These are phyloP conservation scores for Oryza officinalis DNA, from an alignment of 176 grass and related monocot species.

Conservation along the genomic window DNA sequence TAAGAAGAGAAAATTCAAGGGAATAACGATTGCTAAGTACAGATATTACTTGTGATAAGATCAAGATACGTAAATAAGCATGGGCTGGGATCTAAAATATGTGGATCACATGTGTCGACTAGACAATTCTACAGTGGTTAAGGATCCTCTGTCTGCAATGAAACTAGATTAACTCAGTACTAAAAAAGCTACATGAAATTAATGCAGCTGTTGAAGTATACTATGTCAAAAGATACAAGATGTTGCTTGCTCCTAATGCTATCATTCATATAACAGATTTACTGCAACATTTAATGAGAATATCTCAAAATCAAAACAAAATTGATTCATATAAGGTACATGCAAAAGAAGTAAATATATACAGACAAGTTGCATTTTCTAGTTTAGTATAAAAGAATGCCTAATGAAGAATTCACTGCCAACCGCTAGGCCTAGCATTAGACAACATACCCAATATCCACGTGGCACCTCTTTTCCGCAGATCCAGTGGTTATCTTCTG, in stretches of 20 bases:
- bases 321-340: not conserved
- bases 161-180: conserved; percentile 8
- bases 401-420: not conserved
- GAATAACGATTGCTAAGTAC: not conserved
- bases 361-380: not conserved
- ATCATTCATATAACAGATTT: not conserved
- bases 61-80: not conserved
- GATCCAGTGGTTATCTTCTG: conserved; percentile 50
- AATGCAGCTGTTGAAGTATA: not conserved
- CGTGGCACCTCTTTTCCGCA: conserved; percentile 90
- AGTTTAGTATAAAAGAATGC: conserved; percentile 9
- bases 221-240: not conserved
- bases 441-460: conserved; percentile 78
- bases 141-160: not conserved
- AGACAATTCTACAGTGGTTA: not conserved
- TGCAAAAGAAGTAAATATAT: not conserved
- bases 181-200: conserved; percentile 1
- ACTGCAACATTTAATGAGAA: not conserved
- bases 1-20: conserved; percentile 30
- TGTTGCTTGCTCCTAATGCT: not conserved
- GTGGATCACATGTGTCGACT: not conserved
- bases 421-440: conserved; percentile 21
- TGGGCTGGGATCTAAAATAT: not conserved
- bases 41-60: conserved; percentile 11
- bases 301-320: not conserved